Conservation (phyloP, 371 early-diverging fungal species). For the Coemansia sp. region DNA sequence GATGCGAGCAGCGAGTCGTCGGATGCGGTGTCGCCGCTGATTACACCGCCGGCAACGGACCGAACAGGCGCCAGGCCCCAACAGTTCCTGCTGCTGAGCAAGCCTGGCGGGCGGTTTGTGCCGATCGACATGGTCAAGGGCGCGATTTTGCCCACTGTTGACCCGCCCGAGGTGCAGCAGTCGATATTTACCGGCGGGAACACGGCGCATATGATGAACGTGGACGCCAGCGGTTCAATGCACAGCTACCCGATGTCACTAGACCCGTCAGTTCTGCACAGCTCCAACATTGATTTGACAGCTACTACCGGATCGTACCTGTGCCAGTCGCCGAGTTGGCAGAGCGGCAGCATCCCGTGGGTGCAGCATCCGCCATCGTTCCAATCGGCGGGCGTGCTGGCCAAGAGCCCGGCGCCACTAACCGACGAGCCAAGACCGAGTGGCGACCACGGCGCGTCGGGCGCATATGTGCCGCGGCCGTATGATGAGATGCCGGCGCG, state of each 20-base stretch:
- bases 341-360: slow-evolving; percentile 40
- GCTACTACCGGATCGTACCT: slow-evolving; percentile 24
- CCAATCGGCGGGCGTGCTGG: slow-evolving; percentile 12
- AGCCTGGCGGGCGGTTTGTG: slow-evolving; percentile 52
- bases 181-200: slow-evolving; percentile 34
- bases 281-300: slow-evolving; percentile 17
- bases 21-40: not conserved
- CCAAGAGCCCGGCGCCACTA: slow-evolving; percentile 17
- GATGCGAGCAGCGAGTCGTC: too few relatives aligned
- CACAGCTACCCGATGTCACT: slow-evolving; percentile 23
- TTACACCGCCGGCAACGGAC: not conserved
- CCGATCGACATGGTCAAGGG: slow-evolving; percentile 45
- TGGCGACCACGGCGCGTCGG: not conserved
- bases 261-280: slow-evolving; percentile 18
- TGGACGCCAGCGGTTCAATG: slow-evolving; percentile 24
- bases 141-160: slow-evolving; percentile 41
- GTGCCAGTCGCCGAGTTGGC: slow-evolving; percentile 46
- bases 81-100: slow-evolving; percentile 44
- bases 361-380: slow-evolving; percentile 14
- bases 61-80: slow-evolving; percentile 4
- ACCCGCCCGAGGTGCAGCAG: slow-evolving; percentile 28
- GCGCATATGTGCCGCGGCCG: not conserved
- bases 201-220: slow-evolving; percentile 45
- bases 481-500: not conserved
- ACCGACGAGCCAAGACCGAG: not conserved